phyloP scores from a whole-genome alignment of 805 yeast genomes.

The Geotrichum ghanense region DNA sequence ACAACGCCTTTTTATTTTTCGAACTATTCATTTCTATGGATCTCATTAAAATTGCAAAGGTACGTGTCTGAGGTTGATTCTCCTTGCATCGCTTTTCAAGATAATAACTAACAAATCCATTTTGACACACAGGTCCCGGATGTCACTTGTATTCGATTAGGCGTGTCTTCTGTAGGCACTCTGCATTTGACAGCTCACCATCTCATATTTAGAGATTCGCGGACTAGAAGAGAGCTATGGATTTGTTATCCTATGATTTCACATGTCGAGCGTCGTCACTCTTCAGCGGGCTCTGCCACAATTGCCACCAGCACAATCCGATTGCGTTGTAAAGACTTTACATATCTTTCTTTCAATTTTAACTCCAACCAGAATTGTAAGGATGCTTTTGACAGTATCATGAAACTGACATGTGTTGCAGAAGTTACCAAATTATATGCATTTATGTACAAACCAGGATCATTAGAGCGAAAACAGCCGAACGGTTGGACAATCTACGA shows the following conservation, averaged over 20 bases:
- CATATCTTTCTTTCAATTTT: slow-evolving; percentile 70
- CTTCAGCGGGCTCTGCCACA: slow-evolving; percentile 7
- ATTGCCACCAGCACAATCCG: slow-evolving; percentile 39
- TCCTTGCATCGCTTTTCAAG: too few relatives aligned
- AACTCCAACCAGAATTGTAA: slow-evolving; percentile 42
- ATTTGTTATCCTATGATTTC: slow-evolving; percentile 79
- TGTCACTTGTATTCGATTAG: slow-evolving; percentile 48
- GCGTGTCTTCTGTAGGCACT: slow-evolving; percentile 43
- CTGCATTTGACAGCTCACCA: slow-evolving; percentile 68
- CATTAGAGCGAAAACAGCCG: slow-evolving; percentile 42
- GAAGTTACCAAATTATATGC: slow-evolving; percentile 60
- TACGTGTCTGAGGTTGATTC: too few relatives aligned
- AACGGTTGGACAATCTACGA: slow-evolving; percentile 69
- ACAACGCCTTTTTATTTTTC: too few relatives aligned
- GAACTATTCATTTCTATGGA: slow-evolving; percentile 45
- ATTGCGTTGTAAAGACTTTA: slow-evolving; percentile 74
- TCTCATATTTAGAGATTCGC: slow-evolving; percentile 40
- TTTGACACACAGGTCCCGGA: slow-evolving; percentile 22
- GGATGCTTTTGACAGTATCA: slow-evolving; percentile 64
- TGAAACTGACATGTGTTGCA: slow-evolving; percentile 49
- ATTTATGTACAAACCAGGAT: slow-evolving; percentile 65
- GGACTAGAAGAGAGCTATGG: slow-evolving; percentile 62
- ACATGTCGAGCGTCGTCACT: slow-evolving; percentile 19
- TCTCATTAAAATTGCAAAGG: slow-evolving; percentile 42
- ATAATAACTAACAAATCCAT: background rate